Conservation (phyloP, 2,329 filamentous ascomycete species). For the Aspergillus candidus region DNA sequence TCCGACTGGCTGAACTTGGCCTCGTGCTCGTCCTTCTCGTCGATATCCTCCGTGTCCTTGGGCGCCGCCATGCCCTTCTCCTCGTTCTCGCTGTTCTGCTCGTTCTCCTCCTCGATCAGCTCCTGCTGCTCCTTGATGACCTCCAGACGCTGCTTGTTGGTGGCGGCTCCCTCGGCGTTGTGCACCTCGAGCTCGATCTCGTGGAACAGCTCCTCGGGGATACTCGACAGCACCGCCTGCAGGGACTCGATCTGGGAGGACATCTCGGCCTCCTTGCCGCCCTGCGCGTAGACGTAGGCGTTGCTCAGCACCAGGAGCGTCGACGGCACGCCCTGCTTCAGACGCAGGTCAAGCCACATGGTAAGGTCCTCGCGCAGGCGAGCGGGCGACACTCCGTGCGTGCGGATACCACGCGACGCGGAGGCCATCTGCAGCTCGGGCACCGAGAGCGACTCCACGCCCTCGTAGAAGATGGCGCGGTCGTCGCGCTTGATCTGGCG, state of each 20-base stretch:
- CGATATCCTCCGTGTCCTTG: constrained; percentile 85
- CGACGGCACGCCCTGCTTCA: constrained; percentile 92
- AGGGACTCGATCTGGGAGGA: constrained; percentile 88
- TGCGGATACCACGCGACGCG: constrained; percentile 84
- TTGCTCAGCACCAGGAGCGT: constrained; percentile 94
- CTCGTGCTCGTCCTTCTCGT: constrained; percentile 72
- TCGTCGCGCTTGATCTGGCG: constrained; percentile 98
- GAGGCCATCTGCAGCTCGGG: constrained; percentile 88
- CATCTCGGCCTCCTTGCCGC: constrained; percentile 72
- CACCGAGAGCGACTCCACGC: constrained; percentile 88
- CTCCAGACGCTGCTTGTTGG: constrained; percentile 97
- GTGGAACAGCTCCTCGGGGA: constrained; percentile 97
- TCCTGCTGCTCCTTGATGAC: constrained; percentile 98
- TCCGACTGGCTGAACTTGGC: constrained; percentile 44
- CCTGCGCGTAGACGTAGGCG: constrained; percentile 85
- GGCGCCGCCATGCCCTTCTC: constrained; percentile 67
- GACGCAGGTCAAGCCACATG: constrained; percentile 87
- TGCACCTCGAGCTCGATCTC: constrained; percentile 98
- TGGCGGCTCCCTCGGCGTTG: constrained; percentile 91
- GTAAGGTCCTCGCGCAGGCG: constrained; percentile 83
- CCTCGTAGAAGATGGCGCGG: constrained; percentile 86
- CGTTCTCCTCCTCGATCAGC: constrained; percentile 92
- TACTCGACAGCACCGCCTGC: constrained; percentile 84
- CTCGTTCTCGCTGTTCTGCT: constrained; percentile 78
- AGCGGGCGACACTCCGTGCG: constrained; percentile 83